These are phyloP conservation scores for Coprinopsis strossmayeri DNA, from an alignment of 768 basidiomycete genomes.

Conservation along the genomic window DNA sequence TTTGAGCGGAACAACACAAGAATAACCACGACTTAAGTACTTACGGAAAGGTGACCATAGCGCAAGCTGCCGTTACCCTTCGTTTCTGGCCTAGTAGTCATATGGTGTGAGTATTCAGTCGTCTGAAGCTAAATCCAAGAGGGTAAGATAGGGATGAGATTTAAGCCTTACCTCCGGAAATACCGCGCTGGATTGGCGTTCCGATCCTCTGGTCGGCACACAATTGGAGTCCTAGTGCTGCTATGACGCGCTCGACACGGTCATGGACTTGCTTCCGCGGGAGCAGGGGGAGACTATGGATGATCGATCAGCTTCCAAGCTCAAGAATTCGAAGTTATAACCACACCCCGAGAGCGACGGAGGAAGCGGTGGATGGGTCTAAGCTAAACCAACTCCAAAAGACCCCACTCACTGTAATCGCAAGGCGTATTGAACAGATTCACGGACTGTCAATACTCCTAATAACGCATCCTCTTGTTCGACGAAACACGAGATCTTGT, in stretches of 20 bases:
- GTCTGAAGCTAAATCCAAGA: too few relatives aligned
- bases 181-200: constrained; percentile 50
- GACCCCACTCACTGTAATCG: constrained; percentile 33
- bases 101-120: too few relatives aligned
- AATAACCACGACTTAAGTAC: too few relatives aligned
- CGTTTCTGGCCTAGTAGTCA: constrained; percentile 45
- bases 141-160: too few relatives aligned
- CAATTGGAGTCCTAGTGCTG: constrained; percentile 39
- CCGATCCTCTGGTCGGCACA: constrained; percentile 49
- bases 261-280: constrained; percentile 27
- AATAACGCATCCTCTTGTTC: constrained; percentile 57
- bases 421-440: constrained; percentile 47
- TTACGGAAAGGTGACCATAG: constrained; percentile 51
- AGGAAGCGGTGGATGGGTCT: not conserved
- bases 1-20: too few relatives aligned
- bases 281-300: constrained; percentile 29
- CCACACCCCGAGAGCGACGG: not conserved
- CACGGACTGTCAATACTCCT: constrained; percentile 50
- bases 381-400: not conserved
- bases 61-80: constrained; percentile 52
- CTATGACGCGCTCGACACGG: constrained; percentile 38
- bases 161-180: constrained; percentile 54
- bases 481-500: constrained; percentile 41
- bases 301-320: not conserved
- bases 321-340: not conserved